phyloP scores from a whole-genome alignment of 768 basidiomycete species.

The Clitopilus hobsonii region DNA sequence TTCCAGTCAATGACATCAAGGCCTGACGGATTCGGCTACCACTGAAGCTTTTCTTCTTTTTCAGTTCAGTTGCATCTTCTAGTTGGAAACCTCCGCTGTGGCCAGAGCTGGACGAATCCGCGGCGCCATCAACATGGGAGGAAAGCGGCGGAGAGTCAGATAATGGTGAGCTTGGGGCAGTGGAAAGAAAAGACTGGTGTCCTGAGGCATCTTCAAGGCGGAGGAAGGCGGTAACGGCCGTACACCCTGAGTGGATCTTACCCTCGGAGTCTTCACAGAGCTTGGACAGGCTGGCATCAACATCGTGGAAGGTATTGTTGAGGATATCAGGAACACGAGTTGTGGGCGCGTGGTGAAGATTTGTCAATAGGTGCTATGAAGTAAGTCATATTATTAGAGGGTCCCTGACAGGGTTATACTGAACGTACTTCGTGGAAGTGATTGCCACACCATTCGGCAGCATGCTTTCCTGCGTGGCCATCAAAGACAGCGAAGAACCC shows the following conservation, averaged over 20 bases:
- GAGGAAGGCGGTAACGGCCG: constrained; percentile 93
- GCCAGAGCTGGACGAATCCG: constrained; percentile 21
- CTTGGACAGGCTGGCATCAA: constrained; percentile 77
- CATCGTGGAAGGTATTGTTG: constrained; percentile 91
- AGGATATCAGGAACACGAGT: constrained; percentile 79
- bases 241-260: constrained; percentile 95
- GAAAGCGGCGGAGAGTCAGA: constrained; percentile 30
- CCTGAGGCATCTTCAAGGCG: constrained; percentile 83
- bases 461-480: constrained; percentile 97
- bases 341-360: constrained; percentile 56
- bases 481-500: constrained; percentile 99
- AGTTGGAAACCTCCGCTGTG: constrained; percentile 38
- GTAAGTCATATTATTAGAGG: not conserved
- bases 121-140: not conserved
- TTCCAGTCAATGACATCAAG: constrained; percentile 41
- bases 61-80: constrained; percentile 21
- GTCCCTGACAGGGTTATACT: too few relatives aligned
- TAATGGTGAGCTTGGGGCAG: constrained; percentile 24
- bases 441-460: constrained; percentile 97
- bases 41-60: constrained; percentile 37
- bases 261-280: constrained; percentile 86
- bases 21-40: constrained; percentile 52
- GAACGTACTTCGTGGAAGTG: constrained; percentile 87
- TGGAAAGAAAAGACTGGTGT: constrained; percentile 57
- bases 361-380: constrained; percentile 52